These are phyloP conservation scores for Gossypium arboreum DNA, from an alignment of 345 rosid species.

Conservation along the genomic window DNA sequence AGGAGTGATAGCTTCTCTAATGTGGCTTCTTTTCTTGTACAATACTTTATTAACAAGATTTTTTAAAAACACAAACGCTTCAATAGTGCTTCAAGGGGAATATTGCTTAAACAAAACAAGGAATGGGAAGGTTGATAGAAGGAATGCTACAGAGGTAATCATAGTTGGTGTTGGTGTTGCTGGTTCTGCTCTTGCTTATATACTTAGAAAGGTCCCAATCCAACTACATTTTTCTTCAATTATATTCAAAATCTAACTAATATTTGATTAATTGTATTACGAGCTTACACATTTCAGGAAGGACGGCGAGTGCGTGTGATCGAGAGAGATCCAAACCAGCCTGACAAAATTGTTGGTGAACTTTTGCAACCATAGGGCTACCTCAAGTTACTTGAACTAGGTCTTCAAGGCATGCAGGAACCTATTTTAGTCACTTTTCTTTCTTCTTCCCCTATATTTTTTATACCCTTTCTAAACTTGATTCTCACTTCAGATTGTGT, in stretches of 20 bases:
- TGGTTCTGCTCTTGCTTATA: constrained; percentile 7
- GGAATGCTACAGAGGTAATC: constrained; percentile 18
- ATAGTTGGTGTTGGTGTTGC: background rate
- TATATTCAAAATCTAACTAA: background rate
- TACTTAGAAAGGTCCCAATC: constrained; percentile 30
- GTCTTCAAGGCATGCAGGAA: constrained; percentile 34
- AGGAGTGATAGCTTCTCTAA: constrained; percentile 8
- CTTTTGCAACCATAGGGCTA: constrained; percentile 64
- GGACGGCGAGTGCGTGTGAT: constrained; percentile 52
- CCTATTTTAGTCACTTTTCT: background rate
- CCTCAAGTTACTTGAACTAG: constrained; percentile 48
- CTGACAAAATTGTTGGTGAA: constrained; percentile 59
- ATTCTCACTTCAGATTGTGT: constrained; percentile 16
- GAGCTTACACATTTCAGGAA: constrained; percentile 31
- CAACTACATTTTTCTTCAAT: background rate
- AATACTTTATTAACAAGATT: background rate
- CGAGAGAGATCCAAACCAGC: constrained; percentile 55
- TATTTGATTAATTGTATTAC: background rate
- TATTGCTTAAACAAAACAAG: background rate
- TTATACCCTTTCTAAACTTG: background rate
- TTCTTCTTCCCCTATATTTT: background rate
- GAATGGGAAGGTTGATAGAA: background rate
- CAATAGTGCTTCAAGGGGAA: background rate
- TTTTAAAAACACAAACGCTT: background rate
- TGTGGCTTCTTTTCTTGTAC: constrained; percentile 11